Conservation (phyloP, 495 filamentous ascomycete genomes). For the Hyaloscypha variabilis region DNA sequence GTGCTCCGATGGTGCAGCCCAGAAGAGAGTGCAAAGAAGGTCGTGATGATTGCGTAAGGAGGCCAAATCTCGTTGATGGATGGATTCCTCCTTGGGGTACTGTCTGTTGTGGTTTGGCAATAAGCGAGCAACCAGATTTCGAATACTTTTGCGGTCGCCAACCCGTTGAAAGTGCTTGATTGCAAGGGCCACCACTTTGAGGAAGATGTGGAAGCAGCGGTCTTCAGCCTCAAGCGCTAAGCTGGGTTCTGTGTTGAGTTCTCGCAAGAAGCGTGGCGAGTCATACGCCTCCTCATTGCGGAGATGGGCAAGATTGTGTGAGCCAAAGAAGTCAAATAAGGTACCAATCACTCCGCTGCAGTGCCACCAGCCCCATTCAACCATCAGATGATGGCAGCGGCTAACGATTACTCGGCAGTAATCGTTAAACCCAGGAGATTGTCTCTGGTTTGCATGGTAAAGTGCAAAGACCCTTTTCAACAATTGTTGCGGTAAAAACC, state of each 20-base stretch:
- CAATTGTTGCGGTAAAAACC: constrained; percentile 68
- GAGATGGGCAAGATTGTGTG: constrained; percentile 70
- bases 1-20: constrained; percentile 71
- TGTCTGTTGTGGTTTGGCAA: constrained; percentile 87
- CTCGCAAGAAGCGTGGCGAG: constrained; percentile 78
- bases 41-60: constrained; percentile 93
- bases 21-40: constrained; percentile 86
- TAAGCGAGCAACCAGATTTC: constrained; percentile 75
- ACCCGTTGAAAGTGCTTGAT: constrained; percentile 60
- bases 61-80: constrained; percentile 77
- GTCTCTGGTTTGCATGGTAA: constrained; percentile 60
- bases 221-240: constrained; percentile 69
- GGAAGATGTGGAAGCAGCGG: constrained; percentile 88
- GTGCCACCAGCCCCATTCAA: constrained; percentile 83
- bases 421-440: constrained; percentile 70
- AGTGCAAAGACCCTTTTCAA: constrained; percentile 64
- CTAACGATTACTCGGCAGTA: constrained; percentile 76
- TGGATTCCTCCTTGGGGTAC: constrained; percentile 79
- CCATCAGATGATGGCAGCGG: constrained; percentile 78
- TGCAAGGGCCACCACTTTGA: constrained; percentile 78
- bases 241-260: constrained; percentile 63
- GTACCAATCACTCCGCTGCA: constrained; percentile 77
- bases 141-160: constrained; percentile 71
- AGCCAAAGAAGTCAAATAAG: constrained; percentile 91
- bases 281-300: constrained; percentile 74